Evolutionary conservation across 371 early-diverging fungal species (phyloP).

Genomic region (Mucor ambiguus): DNA sequence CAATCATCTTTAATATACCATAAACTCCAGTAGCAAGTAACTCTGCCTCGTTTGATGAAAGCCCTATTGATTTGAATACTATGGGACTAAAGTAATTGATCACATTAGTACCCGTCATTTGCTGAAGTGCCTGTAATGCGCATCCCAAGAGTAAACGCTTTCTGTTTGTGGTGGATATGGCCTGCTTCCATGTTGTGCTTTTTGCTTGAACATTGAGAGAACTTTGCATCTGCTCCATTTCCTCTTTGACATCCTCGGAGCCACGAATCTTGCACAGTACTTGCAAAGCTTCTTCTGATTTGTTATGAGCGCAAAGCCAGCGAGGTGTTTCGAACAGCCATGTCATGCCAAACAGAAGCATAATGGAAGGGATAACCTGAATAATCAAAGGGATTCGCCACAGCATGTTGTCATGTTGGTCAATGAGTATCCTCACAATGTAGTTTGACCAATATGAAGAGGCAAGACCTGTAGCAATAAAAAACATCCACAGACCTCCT

Average conservation of each 20-base stretch:
- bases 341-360: slow-evolving; percentile 27
- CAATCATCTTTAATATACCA: slow-evolving; percentile 29
- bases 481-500: slow-evolving; percentile 42
- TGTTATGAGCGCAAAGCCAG: slow-evolving; percentile 20
- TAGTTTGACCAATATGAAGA: slow-evolving; percentile 44
- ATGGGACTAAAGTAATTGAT: slow-evolving; percentile 57
- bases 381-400: slow-evolving; percentile 24
- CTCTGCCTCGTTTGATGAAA: slow-evolving; percentile 35
- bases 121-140: slow-evolving; percentile 28
- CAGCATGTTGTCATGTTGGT: slow-evolving; percentile 13
- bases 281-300: slow-evolving; percentile 66
- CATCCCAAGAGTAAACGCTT: slow-evolving; percentile 30
- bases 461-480: slow-evolving; percentile 38
- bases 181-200: slow-evolving; percentile 17
- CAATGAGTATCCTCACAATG: slow-evolving; percentile 24
- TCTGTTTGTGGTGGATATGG: slow-evolving; percentile 16
- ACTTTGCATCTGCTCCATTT: slow-evolving; percentile 33
- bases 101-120: slow-evolving; percentile 31
- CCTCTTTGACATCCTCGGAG: slow-evolving; percentile 74
- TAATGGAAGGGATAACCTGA: slow-evolving; percentile 18
- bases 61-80: slow-evolving; percentile 52
- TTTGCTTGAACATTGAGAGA: slow-evolving; percentile 4
- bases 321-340: slow-evolving; percentile 24
- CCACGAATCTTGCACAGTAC: slow-evolving; percentile 77
- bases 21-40: slow-evolving; percentile 48